A percentile compares a stretch with the other conserved stretches of the same genome.
Evolutionary conservation across 306 rosid genomes (phyloP).

Genomic region (Rosa multiflora): DNA sequence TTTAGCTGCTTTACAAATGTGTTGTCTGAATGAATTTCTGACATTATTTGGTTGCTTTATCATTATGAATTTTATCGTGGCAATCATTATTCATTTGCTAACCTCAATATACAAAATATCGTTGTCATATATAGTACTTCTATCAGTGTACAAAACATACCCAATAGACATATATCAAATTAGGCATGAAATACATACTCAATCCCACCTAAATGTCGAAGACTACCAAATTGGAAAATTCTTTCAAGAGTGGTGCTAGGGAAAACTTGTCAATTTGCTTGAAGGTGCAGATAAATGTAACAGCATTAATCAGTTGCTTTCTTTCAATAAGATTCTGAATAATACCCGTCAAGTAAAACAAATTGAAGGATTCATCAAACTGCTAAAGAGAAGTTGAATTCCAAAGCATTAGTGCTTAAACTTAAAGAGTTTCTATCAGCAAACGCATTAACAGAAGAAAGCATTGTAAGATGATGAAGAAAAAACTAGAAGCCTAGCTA

Average conservation of each 20-base stretch:
- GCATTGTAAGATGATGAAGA: background rate
- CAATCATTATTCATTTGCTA: too few relatives aligned
- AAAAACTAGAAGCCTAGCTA: background rate
- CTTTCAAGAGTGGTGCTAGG: slow-evolving; percentile 27
- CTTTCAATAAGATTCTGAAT: slow-evolving; percentile 39
- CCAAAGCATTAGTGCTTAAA: background rate
- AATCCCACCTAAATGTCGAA: too few relatives aligned
- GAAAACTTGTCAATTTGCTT: slow-evolving; percentile 43
- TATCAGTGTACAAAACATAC: too few relatives aligned
- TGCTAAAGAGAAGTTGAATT: background rate
- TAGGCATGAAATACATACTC: too few relatives aligned
- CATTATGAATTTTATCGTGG: too few relatives aligned
- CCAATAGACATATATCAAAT: too few relatives aligned
- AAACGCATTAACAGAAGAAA: background rate
- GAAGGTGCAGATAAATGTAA: slow-evolving; percentile 50
- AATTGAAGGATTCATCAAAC: slow-evolving; percentile 1
- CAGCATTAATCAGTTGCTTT: slow-evolving; percentile 46
- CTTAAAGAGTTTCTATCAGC: background rate
- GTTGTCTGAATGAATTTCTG: too few relatives aligned
- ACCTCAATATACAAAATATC: too few relatives aligned
- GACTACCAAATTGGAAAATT: too few relatives aligned
- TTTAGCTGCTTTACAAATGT: too few relatives aligned
- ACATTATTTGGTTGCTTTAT: too few relatives aligned
- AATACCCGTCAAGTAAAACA: slow-evolving; percentile 31
- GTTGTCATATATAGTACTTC: too few relatives aligned